Base-by-base conservation (phyloP, 495 filamentous ascomycete genomes). In the Penicillium coffeae region DNA sequence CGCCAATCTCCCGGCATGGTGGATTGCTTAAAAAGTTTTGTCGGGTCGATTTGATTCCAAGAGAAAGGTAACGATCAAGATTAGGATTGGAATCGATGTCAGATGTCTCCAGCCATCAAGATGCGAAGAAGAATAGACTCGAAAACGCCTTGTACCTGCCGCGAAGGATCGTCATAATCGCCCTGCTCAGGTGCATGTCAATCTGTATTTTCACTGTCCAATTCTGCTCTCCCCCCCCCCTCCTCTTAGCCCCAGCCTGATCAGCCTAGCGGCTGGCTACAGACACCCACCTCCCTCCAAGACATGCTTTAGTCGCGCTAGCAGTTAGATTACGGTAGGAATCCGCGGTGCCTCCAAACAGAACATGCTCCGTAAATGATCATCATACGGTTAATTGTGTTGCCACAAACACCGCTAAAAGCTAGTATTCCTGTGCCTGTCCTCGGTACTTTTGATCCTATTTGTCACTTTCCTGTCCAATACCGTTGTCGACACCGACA, bases 1-100 rank as follows among this genome's bases (percentile, higher is more conserved):
- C 36, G 60, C 47, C 36, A 34, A 63, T 63, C 60, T 58, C 60
- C 57, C 59, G 56, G 25, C 6, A 34, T 9, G 22, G 48, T 56
- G 48, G 55, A 51, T 10, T 19, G 25, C 19, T 33, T 12, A 34
- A 21, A 7, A n/a, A n/a, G 8, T 12, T 33, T 33, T 19, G 13
- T 25, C n/a, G 38, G 38, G n/a, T 10, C 38, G 25, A 30, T 30
- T 30, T 10, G 10, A 30, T 30, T 30, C n/a, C 25, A 30, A 30
- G 4, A 30, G 25, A 4, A 30, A 30, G 25, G 25, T 30, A 30
- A 30, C 25, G 10, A 4, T 30, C 5, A 30, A 30, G 10, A n/a
- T n/a, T n/a, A n/a, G 10, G 25, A 30, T 10, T 10, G 25, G 25
- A 10, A 30, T 30, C 10, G 25, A 30, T 5, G 5, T 30, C 10